These are phyloP conservation scores for Lachancea fermentati DNA, from an alignment of 805 yeast species.

Conservation along the genomic window DNA sequence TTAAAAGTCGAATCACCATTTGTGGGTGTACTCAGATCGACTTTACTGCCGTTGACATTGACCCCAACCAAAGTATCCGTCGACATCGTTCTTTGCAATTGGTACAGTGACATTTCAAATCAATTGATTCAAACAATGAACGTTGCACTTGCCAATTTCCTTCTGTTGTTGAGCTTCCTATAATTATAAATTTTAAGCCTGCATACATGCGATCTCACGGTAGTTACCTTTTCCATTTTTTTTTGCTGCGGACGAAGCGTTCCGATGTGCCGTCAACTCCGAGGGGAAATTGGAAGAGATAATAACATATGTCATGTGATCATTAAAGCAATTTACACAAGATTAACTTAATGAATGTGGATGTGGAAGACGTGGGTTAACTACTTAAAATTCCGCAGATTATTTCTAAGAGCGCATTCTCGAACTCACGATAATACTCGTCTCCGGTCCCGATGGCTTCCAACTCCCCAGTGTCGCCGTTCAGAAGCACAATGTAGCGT, in stretches of 20 bases:
- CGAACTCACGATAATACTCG: conserved; percentile 14
- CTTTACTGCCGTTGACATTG: conserved; percentile 5
- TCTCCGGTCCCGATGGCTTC: conserved; percentile 12
- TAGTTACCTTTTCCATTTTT: not conserved
- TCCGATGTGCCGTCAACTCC: not conserved
- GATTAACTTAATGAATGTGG: too few species aligned
- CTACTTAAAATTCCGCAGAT: conserved; percentile 12
- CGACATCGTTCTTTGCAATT: conserved; percentile 15
- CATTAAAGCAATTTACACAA: too few species aligned
- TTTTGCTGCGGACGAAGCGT: not conserved
- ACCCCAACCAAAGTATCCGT: conserved; percentile 18
- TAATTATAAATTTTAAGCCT: not conserved
- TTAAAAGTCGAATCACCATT: conserved; percentile 14
- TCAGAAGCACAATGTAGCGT: conserved; percentile 8
- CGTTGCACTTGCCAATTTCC: not conserved
- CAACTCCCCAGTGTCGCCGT: conserved; percentile 8
- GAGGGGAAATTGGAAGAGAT: not conserved
- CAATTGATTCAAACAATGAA: not conserved
- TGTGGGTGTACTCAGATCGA: conserved; percentile 6
- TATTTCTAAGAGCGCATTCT: conserved; percentile 13
- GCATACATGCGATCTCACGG: not conserved
- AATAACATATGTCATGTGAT: not conserved
- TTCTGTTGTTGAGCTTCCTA: not conserved
- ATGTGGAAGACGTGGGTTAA: not conserved
- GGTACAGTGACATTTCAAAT: conserved; percentile 14